Evolutionary conservation across 306 rosid species (phyloP).

Genomic region (Pyrus bretschneideri): DNA sequence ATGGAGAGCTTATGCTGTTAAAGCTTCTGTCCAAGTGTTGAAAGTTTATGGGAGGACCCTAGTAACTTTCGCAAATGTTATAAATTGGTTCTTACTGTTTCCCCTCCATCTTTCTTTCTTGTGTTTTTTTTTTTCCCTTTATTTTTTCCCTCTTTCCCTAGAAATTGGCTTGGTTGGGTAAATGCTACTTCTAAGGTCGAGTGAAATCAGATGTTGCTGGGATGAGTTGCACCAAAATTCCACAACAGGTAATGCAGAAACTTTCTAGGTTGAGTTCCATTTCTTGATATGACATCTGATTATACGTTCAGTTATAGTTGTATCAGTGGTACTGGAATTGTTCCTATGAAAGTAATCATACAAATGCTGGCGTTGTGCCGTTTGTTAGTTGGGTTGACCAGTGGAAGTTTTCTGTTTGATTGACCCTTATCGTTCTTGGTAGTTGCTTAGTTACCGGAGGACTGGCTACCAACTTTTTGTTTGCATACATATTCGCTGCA

Average conservation of each 20-base stretch:
- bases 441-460: not conserved
- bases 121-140: not conserved
- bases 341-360: not conserved
- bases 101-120: constrained; percentile 12
- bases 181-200: constrained; percentile 51
- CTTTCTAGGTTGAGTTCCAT: constrained; percentile 31
- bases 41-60: constrained; percentile 31
- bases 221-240: constrained; percentile 55
- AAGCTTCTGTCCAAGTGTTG: constrained; percentile 26
- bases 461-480: not conserved
- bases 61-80: constrained; percentile 29
- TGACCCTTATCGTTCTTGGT: not conserved
- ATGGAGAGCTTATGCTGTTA: constrained; percentile 39
- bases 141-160: not conserved
- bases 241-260: constrained; percentile 62
- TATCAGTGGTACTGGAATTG: not conserved
- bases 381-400: not conserved
- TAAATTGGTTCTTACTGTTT: constrained; percentile 43
- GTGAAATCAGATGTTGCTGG: constrained; percentile 76
- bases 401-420: not conserved
- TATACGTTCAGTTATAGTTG: constrained; percentile 10
- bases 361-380: not conserved
- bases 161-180: constrained; percentile 62
- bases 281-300: constrained; percentile 24
- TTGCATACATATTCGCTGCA: not conserved